A percentile compares a stretch with the other conserved stretches of the same genome.
phyloP scores from a whole-genome alignment of 1,139 yeast genomes.

The Magnusiomyces paraingens region DNA sequence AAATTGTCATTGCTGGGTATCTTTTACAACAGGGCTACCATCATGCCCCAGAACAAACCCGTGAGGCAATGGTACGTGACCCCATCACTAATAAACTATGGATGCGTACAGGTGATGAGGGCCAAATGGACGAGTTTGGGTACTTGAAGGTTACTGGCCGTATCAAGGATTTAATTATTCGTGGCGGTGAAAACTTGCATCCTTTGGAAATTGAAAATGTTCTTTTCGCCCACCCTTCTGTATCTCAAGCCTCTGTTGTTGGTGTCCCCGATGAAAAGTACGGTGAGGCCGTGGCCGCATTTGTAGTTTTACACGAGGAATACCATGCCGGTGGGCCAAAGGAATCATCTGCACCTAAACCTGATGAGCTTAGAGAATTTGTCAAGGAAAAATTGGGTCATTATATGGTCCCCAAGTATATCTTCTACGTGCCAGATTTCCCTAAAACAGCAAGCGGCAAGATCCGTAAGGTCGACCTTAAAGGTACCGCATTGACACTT shows the following conservation, averaged over 20 bases:
- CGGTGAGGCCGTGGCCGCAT: slow-evolving; percentile 33
- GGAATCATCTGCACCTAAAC: slow-evolving; percentile 2
- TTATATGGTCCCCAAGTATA: slow-evolving; percentile 30
- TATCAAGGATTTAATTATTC: slow-evolving; percentile 33
- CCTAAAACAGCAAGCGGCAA: slow-evolving; percentile 35
- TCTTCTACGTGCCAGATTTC: slow-evolving; percentile 28
- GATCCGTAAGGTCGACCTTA: slow-evolving; percentile 31
- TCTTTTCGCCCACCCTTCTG: slow-evolving; percentile 27
- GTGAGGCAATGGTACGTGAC: slow-evolving; percentile 27
- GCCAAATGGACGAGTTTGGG: slow-evolving; percentile 29
- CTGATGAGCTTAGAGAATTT: slow-evolving; percentile 22
- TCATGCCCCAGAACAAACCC: slow-evolving; percentile 26
- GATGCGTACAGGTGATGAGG: slow-evolving; percentile 36
- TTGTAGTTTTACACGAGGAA: slow-evolving; percentile 23
- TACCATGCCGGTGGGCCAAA: slow-evolving; percentile 11
- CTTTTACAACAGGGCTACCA: slow-evolving; percentile 27
- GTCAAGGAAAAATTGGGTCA: slow-evolving; percentile 29
- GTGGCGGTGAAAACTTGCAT: slow-evolving; percentile 35
- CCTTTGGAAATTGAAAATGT: slow-evolving; percentile 33
- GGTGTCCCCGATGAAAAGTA: slow-evolving; percentile 32
- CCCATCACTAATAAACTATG: slow-evolving; percentile 24
- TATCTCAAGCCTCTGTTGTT: slow-evolving; percentile 31
- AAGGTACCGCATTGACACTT: slow-evolving; percentile 18
- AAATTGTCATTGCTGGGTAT: slow-evolving; percentile 30
- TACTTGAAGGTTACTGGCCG: slow-evolving; percentile 31